Conservation (phyloP, 2,329 filamentous ascomycete genomes). For the Aspergillus awamori region DNA sequence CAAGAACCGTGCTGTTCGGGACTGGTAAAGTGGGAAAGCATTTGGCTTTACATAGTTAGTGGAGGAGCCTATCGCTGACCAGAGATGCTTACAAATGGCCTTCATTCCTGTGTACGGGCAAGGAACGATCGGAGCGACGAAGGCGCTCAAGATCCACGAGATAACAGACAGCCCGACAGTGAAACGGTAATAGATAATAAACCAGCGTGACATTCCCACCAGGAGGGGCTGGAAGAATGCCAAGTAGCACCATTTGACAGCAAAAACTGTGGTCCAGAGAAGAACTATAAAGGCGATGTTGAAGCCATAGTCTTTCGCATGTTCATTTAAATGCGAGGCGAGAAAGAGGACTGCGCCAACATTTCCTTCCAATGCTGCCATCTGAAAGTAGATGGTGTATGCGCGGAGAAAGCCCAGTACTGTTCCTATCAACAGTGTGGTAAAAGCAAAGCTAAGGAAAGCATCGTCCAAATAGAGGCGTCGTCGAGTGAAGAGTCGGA, state of each 20-base stretch:
- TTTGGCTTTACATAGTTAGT: neutral
- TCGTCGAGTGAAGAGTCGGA: neutral
- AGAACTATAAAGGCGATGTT: neutral
- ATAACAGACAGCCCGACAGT: neutral
- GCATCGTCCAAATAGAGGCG: neutral
- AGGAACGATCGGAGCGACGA: neutral
- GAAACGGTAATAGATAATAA: neutral
- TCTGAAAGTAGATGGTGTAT: neutral
- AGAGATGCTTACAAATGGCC: neutral
- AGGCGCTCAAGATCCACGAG: neutral
- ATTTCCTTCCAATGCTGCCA: neutral
- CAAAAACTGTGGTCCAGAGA: constrained; percentile 1
- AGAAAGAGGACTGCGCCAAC: neutral
- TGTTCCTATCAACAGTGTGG: neutral
- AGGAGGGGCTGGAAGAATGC: neutral
- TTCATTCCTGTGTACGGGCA: neutral
- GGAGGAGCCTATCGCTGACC: neutral
- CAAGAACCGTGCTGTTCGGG: neutral
- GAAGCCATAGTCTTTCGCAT: neutral
- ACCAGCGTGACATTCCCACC: neutral
- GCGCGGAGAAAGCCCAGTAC: neutral
- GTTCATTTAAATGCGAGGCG: neutral
- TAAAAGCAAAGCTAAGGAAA: neutral
- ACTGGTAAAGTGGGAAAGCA: neutral
- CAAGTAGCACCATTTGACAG: constrained; percentile 7